Conservation (phyloP, 1,139 yeast species). For the Suhomyces bokatorum region DNA sequence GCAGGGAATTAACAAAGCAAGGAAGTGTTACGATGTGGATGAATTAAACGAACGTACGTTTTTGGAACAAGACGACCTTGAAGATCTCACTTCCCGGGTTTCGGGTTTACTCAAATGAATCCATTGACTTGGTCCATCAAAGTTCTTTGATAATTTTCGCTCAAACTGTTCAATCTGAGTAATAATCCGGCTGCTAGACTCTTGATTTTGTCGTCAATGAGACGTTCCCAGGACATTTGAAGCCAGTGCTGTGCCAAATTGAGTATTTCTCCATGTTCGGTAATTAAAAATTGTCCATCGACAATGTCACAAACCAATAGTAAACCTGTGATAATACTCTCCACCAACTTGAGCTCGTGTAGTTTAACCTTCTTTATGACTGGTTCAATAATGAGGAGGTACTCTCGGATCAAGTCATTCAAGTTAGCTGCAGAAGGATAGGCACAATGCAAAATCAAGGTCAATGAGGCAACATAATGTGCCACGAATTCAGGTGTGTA, state of each 20-base stretch:
- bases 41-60: neutral
- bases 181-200: conserved; percentile 54
- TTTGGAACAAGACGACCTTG: neutral
- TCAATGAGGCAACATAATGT: conserved; percentile 61
- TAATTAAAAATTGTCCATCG: conserved; percentile 38
- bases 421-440: conserved; percentile 54
- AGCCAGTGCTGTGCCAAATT: conserved; percentile 43
- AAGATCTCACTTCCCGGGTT: neutral
- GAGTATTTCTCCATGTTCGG: conserved; percentile 31
- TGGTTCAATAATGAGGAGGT: conserved; percentile 40
- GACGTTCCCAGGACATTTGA: conserved; percentile 42
- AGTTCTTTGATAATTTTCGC: conserved; percentile 15
- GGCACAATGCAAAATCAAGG: conserved; percentile 56
- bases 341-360: conserved; percentile 40
- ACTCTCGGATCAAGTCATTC: conserved; percentile 59
- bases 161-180: conserved; percentile 35
- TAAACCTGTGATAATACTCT: conserved; percentile 49
- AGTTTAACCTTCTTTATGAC: conserved; percentile 21
- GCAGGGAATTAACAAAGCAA: neutral
- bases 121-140: conserved; percentile 19
- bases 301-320: conserved; percentile 48
- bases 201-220: conserved; percentile 47
- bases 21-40: neutral
- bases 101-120: neutral
- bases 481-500: conserved; percentile 56